Percentiles rank a stretch among this genome's conserved stretches.
These are phyloP conservation scores for Agastache rugosa DNA, from an alignment of 257 asterid species.

Conservation along the genomic window DNA sequence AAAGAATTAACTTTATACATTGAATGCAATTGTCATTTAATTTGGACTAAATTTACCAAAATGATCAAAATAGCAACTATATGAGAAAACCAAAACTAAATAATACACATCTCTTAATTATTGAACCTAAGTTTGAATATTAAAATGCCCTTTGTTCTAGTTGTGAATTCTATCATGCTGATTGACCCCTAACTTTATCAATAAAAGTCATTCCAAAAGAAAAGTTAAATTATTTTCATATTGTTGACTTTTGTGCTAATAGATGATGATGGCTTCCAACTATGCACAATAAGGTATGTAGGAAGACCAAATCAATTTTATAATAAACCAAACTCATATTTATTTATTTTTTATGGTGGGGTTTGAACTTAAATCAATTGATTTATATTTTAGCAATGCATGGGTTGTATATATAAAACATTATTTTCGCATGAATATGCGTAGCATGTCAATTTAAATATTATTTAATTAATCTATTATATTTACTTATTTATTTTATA, in stretches of 20 bases:
- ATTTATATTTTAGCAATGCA: no score
- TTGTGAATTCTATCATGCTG: background rate
- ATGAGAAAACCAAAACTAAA: no score
- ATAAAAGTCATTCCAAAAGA: background rate
- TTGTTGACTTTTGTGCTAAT: background rate
- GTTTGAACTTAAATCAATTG: background rate
- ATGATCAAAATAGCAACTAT: no score
- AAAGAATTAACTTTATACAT: no score
- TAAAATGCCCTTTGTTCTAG: no score
- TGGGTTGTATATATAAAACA: no score
- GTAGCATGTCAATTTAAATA: background rate
- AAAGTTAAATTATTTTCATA: background rate
- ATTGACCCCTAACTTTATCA: background rate
- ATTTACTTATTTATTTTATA: background rate
- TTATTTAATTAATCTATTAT: no score
- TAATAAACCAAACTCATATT: background rate
- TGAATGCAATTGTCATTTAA: no score
- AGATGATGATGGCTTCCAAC: slow-evolving; percentile 1
- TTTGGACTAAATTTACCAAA: no score
- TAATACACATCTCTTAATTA: no score
- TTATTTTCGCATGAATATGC: background rate
- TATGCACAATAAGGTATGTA: background rate
- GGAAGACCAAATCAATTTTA: background rate
- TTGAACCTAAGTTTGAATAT: no score
- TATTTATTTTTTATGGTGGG: no score